These are phyloP conservation scores for Takashimella koratensis DNA, from an alignment of 1,284 basidiomycete species.

Conservation along the genomic window DNA sequence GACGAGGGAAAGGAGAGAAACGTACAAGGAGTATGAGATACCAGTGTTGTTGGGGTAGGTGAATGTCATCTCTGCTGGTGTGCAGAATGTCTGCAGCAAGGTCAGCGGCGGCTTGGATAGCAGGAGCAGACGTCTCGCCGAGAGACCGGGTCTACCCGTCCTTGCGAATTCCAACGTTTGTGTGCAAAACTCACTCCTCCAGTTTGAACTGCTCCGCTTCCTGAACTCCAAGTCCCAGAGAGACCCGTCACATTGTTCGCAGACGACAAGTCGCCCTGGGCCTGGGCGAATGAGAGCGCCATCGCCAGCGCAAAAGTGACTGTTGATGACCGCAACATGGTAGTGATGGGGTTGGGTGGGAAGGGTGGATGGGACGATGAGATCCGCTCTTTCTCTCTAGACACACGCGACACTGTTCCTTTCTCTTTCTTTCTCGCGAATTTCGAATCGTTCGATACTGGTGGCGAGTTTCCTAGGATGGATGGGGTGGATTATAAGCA, in stretches of 20 bases:
- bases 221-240: constrained; percentile 79
- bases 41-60: constrained; percentile 76
- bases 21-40: constrained; percentile 82
- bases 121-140: too few relatives aligned
- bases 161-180: too few relatives aligned
- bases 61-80: constrained; percentile 74
- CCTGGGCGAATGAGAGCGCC: neutral
- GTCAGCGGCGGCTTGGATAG: neutral
- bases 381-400: neutral
- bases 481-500: too few relatives aligned
- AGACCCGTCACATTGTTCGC: constrained; percentile 63
- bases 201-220: constrained; percentile 68
- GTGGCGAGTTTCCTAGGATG: too few relatives aligned
- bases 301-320: neutral
- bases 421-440: too few relatives aligned
- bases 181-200: constrained; percentile 65
- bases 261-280: constrained; percentile 21
- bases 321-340: neutral
- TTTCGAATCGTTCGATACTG: neutral
- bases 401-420: neutral
- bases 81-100: constrained; percentile 65
- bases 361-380: neutral
- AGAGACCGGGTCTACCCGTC: too few relatives aligned
- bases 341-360: neutral
- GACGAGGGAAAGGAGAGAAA: constrained; percentile 16